Evolutionary conservation across 1,284 basidiomycete genomes (phyloP).

Genomic region (Naganishia sp.): DNA sequence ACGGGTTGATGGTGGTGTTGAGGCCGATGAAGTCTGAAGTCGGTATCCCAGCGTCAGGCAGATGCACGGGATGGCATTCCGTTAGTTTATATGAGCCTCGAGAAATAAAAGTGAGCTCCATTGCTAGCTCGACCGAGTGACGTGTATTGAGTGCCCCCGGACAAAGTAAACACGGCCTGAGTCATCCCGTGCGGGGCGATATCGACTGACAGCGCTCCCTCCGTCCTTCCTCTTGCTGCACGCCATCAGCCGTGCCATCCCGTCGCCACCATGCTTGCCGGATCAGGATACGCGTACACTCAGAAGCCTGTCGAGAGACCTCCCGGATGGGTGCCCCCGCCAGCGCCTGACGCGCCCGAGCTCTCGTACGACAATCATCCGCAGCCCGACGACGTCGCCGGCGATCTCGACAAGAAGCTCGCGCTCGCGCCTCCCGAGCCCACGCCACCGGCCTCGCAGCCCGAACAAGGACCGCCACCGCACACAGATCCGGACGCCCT

Average conservation of each 20-base stretch:
- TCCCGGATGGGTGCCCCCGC: not conserved
- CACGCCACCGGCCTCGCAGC: not conserved
- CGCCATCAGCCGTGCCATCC: not conserved
- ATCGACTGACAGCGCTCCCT: not conserved
- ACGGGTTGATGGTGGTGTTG: not conserved
- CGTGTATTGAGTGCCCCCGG: not conserved
- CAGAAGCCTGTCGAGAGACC: constrained; percentile 12
- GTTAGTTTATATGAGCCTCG: no score
- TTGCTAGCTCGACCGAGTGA: not conserved
- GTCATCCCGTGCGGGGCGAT: constrained; percentile 1
- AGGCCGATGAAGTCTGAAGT: no score
- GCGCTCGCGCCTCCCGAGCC: not conserved
- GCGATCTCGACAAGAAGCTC: constrained; percentile 1
- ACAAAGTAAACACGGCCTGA: constrained; percentile 13
- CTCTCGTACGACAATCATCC: not conserved
- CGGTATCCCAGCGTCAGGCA: no score
- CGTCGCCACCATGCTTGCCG: not conserved
- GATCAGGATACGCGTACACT: constrained; percentile 9
- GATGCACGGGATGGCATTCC: no score
- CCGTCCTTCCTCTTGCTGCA: not conserved
- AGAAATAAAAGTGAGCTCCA: not conserved
- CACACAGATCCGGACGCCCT: constrained; percentile 1
- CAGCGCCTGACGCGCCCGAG: not conserved
- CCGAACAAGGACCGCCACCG: not conserved
- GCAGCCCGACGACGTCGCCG: not conserved